A percentile compares a stretch with the other conserved stretches of the same genome.
Evolutionary conservation across 768 basidiomycete species (phyloP).

Genomic region (Pleurotus djamor): DNA sequence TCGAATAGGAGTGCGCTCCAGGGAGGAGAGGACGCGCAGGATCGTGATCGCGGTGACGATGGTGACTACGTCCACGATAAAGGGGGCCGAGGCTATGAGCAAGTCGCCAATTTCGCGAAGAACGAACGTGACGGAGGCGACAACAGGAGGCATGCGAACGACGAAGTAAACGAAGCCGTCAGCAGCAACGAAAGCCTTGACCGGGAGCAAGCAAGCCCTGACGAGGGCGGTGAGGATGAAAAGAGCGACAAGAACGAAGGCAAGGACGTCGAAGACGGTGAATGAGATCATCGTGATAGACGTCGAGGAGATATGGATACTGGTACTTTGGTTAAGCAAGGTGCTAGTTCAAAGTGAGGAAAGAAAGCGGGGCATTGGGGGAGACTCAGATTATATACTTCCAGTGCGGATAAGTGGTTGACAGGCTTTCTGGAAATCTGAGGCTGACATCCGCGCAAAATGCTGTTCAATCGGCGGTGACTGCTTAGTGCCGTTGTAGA

Average conservation of each 20-base stretch:
- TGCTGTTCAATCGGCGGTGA: neutral
- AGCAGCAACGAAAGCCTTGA: neutral
- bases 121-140: neutral
- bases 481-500: neutral
- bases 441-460: neutral
- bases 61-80: neutral
- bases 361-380: conserved; percentile 38
- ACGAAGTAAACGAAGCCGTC: neutral
- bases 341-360: conserved; percentile 1
- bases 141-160: neutral
- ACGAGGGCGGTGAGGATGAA: neutral
- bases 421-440: neutral
- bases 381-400: neutral
- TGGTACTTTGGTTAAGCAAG: conserved; percentile 3
- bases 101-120: neutral
- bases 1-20: neutral
- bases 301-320: neutral
- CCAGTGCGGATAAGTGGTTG: neutral
- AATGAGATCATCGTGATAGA: neutral
- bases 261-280: neutral
- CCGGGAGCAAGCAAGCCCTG: neutral
- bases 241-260: neutral
- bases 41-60: neutral
- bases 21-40: neutral
- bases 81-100: neutral